Conservation (phyloP, 2,329 filamentous ascomycete genomes). For the Trichoderma semiorbis region DNA sequence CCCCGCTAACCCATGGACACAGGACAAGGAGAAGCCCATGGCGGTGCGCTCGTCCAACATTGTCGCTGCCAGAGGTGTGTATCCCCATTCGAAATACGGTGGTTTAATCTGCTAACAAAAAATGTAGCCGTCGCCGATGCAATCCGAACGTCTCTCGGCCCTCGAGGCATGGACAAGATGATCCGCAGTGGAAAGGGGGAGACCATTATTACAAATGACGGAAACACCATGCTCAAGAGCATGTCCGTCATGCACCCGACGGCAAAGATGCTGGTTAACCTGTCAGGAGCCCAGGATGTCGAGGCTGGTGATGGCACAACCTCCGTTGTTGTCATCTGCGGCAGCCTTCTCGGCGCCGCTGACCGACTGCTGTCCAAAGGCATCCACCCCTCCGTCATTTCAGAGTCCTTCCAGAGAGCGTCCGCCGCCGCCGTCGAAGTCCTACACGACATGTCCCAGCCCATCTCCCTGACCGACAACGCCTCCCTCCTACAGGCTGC, state of each 20-base stretch:
- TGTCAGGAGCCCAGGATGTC: slow-evolving; percentile 95
- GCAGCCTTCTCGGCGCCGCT: slow-evolving; percentile 88
- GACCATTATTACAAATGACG: slow-evolving; percentile 99
- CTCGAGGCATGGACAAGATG: slow-evolving; percentile 99
- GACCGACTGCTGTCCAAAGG: slow-evolving; percentile 88
- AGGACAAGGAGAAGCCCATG: slow-evolving; percentile 97
- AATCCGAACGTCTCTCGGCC: slow-evolving; percentile 92
- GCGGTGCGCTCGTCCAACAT: slow-evolving; percentile 96
- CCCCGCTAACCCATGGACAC: slow-evolving; percentile 34
- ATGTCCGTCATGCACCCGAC: slow-evolving; percentile 99
- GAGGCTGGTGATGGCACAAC: slow-evolving; percentile 98
- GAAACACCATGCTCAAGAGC: slow-evolving; percentile 97
- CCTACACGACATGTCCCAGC: slow-evolving; percentile 92
- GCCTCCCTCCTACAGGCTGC: slow-evolving; percentile 91
- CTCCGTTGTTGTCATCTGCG: slow-evolving; percentile 95
- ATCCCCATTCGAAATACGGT: neutral
- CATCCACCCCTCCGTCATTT: slow-evolving; percentile 96
- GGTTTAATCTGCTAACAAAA: neutral
- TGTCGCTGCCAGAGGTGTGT: slow-evolving; percentile 85
- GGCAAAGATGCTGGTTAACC: slow-evolving; percentile 97
- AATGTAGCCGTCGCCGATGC: slow-evolving; percentile 86
- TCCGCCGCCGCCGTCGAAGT: slow-evolving; percentile 84
- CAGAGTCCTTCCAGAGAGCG: slow-evolving; percentile 94
- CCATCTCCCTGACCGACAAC: slow-evolving; percentile 84
- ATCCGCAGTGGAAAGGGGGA: slow-evolving; percentile 95